phyloP scores from a whole-genome alignment of 495 filamentous ascomycete species.

The Thermochaetoides thermophila region DNA sequence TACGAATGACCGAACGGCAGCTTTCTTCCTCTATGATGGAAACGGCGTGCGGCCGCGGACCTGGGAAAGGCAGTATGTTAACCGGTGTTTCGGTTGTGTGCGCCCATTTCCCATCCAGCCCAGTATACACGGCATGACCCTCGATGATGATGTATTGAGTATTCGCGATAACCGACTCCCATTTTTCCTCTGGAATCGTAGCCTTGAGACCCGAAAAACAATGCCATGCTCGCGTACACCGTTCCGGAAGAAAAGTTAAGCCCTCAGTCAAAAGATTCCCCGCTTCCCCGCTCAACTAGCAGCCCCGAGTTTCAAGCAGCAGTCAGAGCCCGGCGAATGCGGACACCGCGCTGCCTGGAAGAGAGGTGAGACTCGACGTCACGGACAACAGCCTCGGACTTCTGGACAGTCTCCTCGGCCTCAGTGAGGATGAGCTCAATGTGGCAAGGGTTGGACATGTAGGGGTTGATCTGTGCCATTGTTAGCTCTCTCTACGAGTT shows the following conservation, averaged over 20 bases:
- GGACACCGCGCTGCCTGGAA: constrained; percentile 77
- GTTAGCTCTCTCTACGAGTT: constrained; percentile 14
- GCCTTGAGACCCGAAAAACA: constrained; percentile 24
- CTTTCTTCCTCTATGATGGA: constrained; percentile 10
- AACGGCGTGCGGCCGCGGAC: constrained; percentile 5
- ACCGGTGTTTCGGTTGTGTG: constrained; percentile 11
- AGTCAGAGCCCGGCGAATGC: constrained; percentile 64
- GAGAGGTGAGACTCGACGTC: constrained; percentile 50
- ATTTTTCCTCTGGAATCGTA: constrained; percentile 22
- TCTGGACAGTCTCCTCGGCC: constrained; percentile 80
- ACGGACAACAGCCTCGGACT: constrained; percentile 50
- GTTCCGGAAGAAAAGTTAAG: constrained; percentile 26
- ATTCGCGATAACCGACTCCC: constrained; percentile 23
- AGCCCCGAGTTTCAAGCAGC: constrained; percentile 43
- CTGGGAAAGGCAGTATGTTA: constrained; percentile 11
- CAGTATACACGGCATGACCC: constrained; percentile 10
- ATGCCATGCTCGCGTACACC: constrained; percentile 29
- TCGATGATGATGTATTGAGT: constrained; percentile 25
- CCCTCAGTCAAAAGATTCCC: constrained; percentile 20
- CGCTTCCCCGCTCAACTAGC: constrained; percentile 10
- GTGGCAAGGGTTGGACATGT: constrained; percentile 99
- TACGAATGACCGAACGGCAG: constrained; percentile 1
- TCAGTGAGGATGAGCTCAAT: constrained; percentile 99
- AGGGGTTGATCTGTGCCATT: constrained; percentile 75
- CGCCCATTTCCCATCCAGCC: constrained; percentile 10